phyloP scores from a whole-genome alignment of 768 basidiomycete species.

The Suillus tomentosus region DNA sequence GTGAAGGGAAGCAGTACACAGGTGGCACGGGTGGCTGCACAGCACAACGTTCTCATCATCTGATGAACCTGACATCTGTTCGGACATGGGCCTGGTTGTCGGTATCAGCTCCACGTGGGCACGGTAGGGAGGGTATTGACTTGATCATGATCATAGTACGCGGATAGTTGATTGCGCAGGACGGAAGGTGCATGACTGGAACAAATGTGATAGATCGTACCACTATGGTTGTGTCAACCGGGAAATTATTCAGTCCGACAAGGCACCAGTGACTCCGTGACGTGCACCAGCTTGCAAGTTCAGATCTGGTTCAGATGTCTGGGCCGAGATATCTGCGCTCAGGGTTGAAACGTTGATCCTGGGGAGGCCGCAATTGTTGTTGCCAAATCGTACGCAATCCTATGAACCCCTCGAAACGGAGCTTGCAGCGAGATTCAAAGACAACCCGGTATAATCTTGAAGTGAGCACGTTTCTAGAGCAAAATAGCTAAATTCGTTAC shows the following conservation, averaged over 20 bases:
- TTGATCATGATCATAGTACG: not conserved
- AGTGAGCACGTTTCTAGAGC: not conserved
- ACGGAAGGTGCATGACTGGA: not conserved
- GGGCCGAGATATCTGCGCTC: not conserved
- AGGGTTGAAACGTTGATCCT: not conserved
- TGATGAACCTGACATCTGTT: not conserved
- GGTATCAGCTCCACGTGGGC: not conserved
- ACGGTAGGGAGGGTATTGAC: not conserved
- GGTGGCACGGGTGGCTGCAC: not conserved
- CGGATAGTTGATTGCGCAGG: not conserved
- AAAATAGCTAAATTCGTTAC: not conserved
- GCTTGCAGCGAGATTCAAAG: not conserved
- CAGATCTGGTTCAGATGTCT: not conserved
- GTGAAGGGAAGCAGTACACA: not conserved
- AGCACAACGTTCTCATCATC: not conserved
- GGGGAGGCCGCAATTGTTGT: not conserved
- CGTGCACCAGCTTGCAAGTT: conserved; percentile 1
- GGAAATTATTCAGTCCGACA: not conserved
- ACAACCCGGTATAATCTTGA: not conserved
- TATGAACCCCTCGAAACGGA: not conserved
- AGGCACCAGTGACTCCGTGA: not conserved
- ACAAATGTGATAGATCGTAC: not conserved
- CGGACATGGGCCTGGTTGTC: not conserved
- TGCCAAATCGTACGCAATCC: not conserved
- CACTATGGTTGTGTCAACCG: not conserved